Evolutionary conservation across 345 rosid genomes (phyloP), one percentile per base, ranked within the genome.

Genomic region (Capsella bursapastoris): DNA sequence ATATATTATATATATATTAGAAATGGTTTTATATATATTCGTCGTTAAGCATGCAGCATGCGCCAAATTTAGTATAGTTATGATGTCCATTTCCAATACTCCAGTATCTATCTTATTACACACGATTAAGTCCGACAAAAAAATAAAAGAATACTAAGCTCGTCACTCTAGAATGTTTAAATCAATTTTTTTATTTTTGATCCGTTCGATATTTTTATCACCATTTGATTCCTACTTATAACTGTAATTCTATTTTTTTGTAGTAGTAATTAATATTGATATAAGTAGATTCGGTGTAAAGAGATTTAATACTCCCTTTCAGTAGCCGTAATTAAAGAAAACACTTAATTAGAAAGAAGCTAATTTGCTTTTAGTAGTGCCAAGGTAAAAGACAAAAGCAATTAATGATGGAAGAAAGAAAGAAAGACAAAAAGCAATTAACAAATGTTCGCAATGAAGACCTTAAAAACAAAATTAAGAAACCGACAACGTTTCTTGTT

Each of bases 1-100:
- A 60, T 37, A 29, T 18, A 18, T 18, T 18, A 38, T 37, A 37
- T 37, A 59, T 47, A 22, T 22, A 22, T 5, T 15, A 50, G 29
- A 32, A 11, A 44, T 55, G 28, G 56, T 44, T 65, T 65, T 9
- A 53, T 56, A 53, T 56, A 44, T 55, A 22, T 15, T 48, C 66
- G 73, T 66, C 45, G 45, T 50, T 67, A 58, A 58, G 72, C 72
- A 74, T 66, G 72, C 59, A 57, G 52, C 72, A 74, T 74, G 78
- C 66, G 48, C 8, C 44, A 41, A 57, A 57, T 15, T 49, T 40
- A 27, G 40, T 74, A 47, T 74, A 37, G 66, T 48, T 28, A 25
- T 29, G 72, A 64, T 66, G 66, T 57, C 72, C 32, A 18, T 47
- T 56, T 56, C 27, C 47, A 43, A 45, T 47, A 5, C 6, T 6